phyloP scores from a whole-genome alignment of 495 filamentous ascomycete species.

The Penicillium taxi region DNA sequence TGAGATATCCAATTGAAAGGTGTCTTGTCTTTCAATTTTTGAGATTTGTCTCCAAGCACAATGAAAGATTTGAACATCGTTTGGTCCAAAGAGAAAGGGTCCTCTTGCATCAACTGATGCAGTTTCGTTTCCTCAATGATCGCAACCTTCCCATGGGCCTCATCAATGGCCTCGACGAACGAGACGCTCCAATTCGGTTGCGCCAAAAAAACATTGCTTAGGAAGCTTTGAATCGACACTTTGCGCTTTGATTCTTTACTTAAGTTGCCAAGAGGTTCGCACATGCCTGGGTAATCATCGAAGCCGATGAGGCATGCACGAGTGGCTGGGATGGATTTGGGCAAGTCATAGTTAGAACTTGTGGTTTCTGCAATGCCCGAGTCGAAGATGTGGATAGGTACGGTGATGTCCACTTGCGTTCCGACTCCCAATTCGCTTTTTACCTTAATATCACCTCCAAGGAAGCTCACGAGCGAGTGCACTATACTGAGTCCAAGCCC shows the following conservation, averaged over 20 bases:
- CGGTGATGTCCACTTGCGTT: constrained; percentile 49
- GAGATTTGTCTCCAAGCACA: constrained; percentile 19
- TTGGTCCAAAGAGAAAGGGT: constrained; percentile 7
- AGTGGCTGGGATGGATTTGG: constrained; percentile 29
- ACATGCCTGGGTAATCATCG: constrained; percentile 22
- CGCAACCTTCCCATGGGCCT: constrained; percentile 21
- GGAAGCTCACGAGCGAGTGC: constrained; percentile 50
- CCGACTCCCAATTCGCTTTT: constrained; percentile 49
- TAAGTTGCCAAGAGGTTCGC: constrained; percentile 18
- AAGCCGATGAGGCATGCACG: constrained; percentile 26
- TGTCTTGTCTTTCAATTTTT: too few relatives aligned
- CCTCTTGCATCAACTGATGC: constrained; percentile 3
- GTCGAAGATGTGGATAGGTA: constrained; percentile 40
- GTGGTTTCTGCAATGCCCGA: constrained; percentile 25
- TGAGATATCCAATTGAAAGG: constrained; percentile 22
- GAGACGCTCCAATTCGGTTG: constrained; percentile 24
- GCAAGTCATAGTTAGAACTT: too few relatives aligned
- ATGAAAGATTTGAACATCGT: constrained; percentile 10
- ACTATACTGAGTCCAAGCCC: constrained; percentile 66
- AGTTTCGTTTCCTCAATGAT: constrained; percentile 25
- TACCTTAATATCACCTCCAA: constrained; percentile 54
- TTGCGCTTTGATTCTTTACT: constrained; percentile 27
- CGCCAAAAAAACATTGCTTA: constrained; percentile 24
- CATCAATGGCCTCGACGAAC: constrained; percentile 21
- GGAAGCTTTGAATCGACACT: constrained; percentile 23